Evolutionary conservation across 1,284 basidiomycete species (phyloP).

Genomic region (Sanguinoderma infundibulare): DNA sequence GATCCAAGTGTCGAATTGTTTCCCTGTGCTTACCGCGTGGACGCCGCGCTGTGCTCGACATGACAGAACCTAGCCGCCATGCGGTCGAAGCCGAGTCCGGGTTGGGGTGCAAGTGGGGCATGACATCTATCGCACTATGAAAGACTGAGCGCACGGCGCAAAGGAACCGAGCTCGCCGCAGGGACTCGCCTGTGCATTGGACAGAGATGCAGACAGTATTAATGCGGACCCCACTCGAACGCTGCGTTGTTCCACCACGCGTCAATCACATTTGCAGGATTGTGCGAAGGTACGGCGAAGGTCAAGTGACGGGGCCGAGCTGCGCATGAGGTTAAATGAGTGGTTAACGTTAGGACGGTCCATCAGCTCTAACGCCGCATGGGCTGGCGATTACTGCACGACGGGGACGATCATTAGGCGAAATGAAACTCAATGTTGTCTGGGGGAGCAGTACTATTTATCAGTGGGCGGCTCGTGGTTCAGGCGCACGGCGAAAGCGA

Average conservation of each 20-base stretch:
- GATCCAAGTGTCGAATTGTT: background rate
- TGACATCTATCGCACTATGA: background rate
- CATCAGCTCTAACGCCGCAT: background rate
- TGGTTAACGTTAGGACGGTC: background rate
- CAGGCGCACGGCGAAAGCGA: background rate
- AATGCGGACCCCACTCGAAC: background rate
- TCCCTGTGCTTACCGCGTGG: background rate
- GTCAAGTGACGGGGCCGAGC: background rate
- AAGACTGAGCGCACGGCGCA: background rate
- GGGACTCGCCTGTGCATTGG: too few relatives aligned
- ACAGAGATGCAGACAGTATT: too few relatives aligned
- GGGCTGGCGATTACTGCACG: background rate
- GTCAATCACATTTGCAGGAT: background rate
- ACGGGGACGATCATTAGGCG: background rate
- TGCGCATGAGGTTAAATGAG: background rate
- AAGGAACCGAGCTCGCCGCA: background rate
- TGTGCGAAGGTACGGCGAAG: background rate
- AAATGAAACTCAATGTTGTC: background rate
- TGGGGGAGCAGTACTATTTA: background rate
- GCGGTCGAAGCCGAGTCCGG: background rate
- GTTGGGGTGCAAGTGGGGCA: background rate
- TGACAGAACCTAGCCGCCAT: too few relatives aligned
- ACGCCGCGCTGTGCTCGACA: background rate
- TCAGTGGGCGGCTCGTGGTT: background rate
- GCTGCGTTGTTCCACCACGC: background rate